phyloP scores from a whole-genome alignment of 805 yeast genomes.

The Myxozyma vanderwaltii region DNA sequence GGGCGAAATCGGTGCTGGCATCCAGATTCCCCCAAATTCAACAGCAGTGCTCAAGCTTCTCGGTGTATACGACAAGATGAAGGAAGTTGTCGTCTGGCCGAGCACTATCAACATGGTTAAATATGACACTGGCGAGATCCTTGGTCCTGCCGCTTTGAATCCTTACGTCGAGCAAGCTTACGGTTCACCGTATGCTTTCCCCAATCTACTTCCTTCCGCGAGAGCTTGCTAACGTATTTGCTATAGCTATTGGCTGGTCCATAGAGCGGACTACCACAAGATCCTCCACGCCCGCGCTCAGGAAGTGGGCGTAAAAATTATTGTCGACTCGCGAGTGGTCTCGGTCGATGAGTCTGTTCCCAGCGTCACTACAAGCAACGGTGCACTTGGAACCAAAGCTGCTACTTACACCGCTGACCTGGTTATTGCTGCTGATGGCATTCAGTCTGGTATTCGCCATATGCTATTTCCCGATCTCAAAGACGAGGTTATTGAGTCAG shows the following conservation, averaged over 20 bases:
- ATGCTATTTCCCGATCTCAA: constrained; percentile 12
- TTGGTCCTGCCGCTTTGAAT: constrained; percentile 10
- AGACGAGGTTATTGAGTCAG: constrained; percentile 15
- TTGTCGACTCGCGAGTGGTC: constrained; percentile 7
- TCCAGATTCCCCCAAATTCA: constrained; percentile 43
- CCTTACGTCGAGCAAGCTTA: constrained; percentile 18
- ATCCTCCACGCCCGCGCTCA: constrained; percentile 13
- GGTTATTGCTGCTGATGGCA: constrained; percentile 30
- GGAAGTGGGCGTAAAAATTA: constrained; percentile 18
- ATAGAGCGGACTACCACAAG: constrained; percentile 22
- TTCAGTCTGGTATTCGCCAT: constrained; percentile 17
- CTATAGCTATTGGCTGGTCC: constrained; percentile 15
- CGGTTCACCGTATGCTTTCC: constrained; percentile 11
- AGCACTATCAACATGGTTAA: constrained; percentile 8
- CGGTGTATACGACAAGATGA: constrained; percentile 34
- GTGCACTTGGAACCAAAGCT: background rate
- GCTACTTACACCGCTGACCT: constrained; percentile 21
- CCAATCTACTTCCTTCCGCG: too few relatives aligned
- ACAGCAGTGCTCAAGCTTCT: constrained; percentile 36
- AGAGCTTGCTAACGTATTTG: background rate
- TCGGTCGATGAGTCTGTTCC: constrained; percentile 12
- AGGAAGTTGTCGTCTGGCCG: constrained; percentile 18
- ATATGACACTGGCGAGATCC: constrained; percentile 8
- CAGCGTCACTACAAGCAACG: constrained; percentile 14
- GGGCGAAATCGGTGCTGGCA: constrained; percentile 45